phyloP scores from a whole-genome alignment of 768 basidiomycete species.

The Suillus plorans region DNA sequence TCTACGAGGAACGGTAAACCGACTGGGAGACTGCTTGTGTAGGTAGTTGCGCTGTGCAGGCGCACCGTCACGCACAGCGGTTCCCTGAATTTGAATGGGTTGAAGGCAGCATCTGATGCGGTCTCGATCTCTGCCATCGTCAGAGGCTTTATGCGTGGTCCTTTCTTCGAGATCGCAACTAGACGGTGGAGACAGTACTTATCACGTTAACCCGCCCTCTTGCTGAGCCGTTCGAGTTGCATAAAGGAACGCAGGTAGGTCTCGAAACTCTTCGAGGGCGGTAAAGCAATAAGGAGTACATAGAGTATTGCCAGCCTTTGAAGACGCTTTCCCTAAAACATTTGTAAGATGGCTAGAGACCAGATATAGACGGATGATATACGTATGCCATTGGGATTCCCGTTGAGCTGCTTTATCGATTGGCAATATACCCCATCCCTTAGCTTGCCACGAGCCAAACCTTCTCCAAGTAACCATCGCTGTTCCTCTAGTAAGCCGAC shows the following conservation, averaged over 20 bases:
- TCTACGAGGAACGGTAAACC: conserved; percentile 93
- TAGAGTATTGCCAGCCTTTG: conserved; percentile 90
- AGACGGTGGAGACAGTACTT: conserved; percentile 84
- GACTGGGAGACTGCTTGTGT: conserved; percentile 77
- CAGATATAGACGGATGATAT: conserved; percentile 29
- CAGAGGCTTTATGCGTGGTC: conserved; percentile 83
- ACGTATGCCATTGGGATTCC: conserved; percentile 69
- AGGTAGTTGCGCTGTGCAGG: conserved; percentile 83
- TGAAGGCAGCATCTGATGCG: conserved; percentile 93
- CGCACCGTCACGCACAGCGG: conserved; percentile 81
- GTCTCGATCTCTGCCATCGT: conserved; percentile 86
- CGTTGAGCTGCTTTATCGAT: conserved; percentile 85
- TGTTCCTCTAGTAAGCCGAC: conserved; percentile 74
- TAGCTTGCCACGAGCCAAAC: conserved; percentile 76
- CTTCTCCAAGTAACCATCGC: conserved; percentile 80
- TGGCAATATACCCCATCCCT: conserved; percentile 95
- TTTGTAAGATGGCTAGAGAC: neutral
- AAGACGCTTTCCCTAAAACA: conserved; percentile 72
- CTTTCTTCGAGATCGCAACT: conserved; percentile 72
- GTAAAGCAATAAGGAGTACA: conserved; percentile 88
- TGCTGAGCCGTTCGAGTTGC: conserved; percentile 59
- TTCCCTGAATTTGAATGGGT: conserved; percentile 92
- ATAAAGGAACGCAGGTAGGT: conserved; percentile 81
- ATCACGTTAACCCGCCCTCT: conserved; percentile 84
- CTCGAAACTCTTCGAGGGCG: conserved; percentile 92